Evolutionary conservation across 352 stramenopile species (phyloP), one percentile per base, ranked within the genome.

Genomic region (Pythium apleroticum): DNA sequence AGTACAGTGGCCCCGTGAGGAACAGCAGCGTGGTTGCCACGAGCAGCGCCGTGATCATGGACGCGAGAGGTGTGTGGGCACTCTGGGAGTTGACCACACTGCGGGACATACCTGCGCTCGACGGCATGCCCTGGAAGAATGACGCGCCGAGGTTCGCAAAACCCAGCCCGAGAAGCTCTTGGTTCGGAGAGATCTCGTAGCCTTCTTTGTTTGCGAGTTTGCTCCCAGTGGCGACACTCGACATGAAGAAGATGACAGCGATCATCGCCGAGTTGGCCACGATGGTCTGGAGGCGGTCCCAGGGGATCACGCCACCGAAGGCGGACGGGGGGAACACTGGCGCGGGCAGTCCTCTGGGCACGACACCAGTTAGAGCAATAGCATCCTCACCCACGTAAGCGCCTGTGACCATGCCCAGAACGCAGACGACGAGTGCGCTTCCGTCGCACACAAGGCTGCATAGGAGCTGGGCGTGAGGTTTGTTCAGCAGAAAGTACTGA

Each of bases 21-120:
- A 91, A 91, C 22, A 97, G 66, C 4, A 98, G 70, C 46, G 92
- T 84, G 14, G 98, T n/a, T n/a, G 91, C 77, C 46, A 98, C 86
- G 24, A 98, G 69, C 11, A 90, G 49, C 0, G 89, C 84, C 3
- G 91, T 96, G 52, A 98, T 82, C 52, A 98, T 91, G 31, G 78
- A 91, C 50, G 88, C 88, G 2, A 98, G 77, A 27, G 88, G 88
- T 33, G 87, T 97, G 63, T 89, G 80, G 2, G 91, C 93, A 45
- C 77, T 91, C 50, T 95, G 82, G 60, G 96, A 88, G 68, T 97
- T 97, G 28, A 99, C 93, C 7, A 92, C 91, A 7, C 86, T 97
- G 43, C 95, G 79, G 17, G 79, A 94, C 54, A 99, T 95, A 48
- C 85, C 91, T 4, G 84, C 95, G 5, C 85, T 97, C 8, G 90